Percentiles rank a stretch among this genome's conserved stretches.
phyloP scores from a whole-genome alignment of 1,139 yeast species.

The Taiozyma sp. region DNA sequence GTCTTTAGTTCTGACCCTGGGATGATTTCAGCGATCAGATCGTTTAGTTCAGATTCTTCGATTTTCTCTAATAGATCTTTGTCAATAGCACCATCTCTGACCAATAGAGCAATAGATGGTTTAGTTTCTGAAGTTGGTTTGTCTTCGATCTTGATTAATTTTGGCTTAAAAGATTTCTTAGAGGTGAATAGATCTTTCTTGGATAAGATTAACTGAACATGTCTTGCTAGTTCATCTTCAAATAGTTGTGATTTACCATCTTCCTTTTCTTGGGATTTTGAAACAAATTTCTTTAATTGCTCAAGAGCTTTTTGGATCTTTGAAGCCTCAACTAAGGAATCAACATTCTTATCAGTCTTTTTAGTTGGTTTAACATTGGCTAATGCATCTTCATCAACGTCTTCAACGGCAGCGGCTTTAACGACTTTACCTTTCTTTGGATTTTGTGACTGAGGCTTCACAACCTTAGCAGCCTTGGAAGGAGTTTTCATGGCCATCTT shows the following conservation, averaged over 20 bases:
- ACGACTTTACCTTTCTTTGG: conserved; percentile 24
- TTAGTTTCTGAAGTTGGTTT: conserved; percentile 34
- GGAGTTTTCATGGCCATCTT: conserved; percentile 9
- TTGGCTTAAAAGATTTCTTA: conserved; percentile 71
- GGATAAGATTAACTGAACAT: conserved; percentile 45
- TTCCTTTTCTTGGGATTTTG: conserved; percentile 30
- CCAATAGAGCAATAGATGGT: conserved; percentile 64
- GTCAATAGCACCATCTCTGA: conserved; percentile 63
- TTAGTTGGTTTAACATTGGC: conserved; percentile 5
- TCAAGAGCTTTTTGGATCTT: conserved; percentile 39
- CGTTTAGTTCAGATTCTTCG: conserved; percentile 42
- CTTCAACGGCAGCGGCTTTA: conserved; percentile 16
- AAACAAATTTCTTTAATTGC: conserved; percentile 45
- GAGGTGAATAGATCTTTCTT: conserved; percentile 57
- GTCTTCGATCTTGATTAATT: conserved; percentile 37
- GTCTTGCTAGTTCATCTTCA: conserved; percentile 44
- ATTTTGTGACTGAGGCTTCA: conserved; percentile 10
- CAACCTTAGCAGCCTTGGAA: conserved; percentile 2
- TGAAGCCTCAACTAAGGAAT: conserved; percentile 13
- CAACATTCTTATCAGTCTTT: conserved; percentile 7
- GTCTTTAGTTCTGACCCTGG: conserved; percentile 58
- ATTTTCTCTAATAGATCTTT: conserved; percentile 52
- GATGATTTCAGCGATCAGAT: conserved; percentile 31
- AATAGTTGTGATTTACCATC: conserved; percentile 38
- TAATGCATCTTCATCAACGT: conserved; percentile 10